Evolutionary conservation across 441 rosid species (phyloP), one percentile per base, ranked within the genome.

Genomic region (Aleurites moluccanus): DNA sequence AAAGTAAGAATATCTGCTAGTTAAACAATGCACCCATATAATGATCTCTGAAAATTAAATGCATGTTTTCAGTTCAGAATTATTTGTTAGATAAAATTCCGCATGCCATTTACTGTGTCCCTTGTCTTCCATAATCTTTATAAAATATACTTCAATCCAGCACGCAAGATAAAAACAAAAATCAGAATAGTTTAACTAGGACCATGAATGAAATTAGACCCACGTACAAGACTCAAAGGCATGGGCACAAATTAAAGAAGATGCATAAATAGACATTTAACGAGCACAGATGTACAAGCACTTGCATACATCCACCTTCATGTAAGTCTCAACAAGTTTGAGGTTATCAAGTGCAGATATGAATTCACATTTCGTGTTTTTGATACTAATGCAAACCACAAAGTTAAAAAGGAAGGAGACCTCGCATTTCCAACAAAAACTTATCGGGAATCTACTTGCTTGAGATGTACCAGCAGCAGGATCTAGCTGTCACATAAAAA

Each of bases 341-440:
- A 13, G 11, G 52, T 70, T 70, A 40, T 14, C 25, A 40, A 57
- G 11, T 21, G 62, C 28, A 30, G 5, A 6, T 10, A 27, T 69
- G 72, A 16, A 63, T n/a, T 47, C 9, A 44, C 18, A 52, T 64
- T 50, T 56, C n/a, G 56, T 27, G 27, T 53, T 25, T 56, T 16
- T 52, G 21, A 25, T 28, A 38, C 3, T 23, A 38, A 53, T 15
- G 63, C 35, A 55, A 53, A 62, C 68, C 14, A 64, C 3, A 50
- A 62, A 65, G 15, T 3, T 55, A 23, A 53, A 27, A 20, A 15
- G 70, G 21, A 47, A 74, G 69, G 61, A 75, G 45, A 63, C 67
- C 90, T 87, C 82, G 84, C 92, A 84, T 88, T 88, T 81, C 92
- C 92, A 77, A 88, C 89, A 67, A 88, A 88, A 72, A 88, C 71